Evolutionary conservation across 306 rosid species (phyloP).

Genomic region (Abrus pulchellus): DNA sequence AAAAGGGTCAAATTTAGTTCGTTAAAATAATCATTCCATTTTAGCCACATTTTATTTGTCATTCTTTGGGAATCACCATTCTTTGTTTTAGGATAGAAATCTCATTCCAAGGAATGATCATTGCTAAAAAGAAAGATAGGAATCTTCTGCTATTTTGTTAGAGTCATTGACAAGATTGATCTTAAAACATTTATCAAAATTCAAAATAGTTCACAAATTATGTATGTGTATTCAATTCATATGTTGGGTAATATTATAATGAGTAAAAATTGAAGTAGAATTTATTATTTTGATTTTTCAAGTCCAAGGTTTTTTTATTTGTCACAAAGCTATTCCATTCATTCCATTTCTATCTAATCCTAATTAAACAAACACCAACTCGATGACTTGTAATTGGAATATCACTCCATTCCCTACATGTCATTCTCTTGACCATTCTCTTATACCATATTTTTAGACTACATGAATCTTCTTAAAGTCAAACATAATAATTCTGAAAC

Average conservation of each 20-base stretch:
- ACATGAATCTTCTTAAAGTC: neutral
- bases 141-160: neutral
- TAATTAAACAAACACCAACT: neutral
- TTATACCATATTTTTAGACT: neutral
- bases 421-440: neutral
- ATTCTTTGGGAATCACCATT: conserved; percentile 6
- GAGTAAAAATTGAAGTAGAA: neutral
- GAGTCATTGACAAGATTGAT: conserved; percentile 15
- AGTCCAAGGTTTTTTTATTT: neutral
- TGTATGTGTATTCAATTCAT: too few species aligned
- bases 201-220: neutral
- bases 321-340: conserved; percentile 18
- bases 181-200: neutral
- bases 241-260: neutral
- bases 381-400: neutral
- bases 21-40: neutral
- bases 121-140: neutral
- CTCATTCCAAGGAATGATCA: conserved; percentile 27
- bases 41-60: neutral
- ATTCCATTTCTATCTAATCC: conserved; percentile 1
- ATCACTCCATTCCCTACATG: neutral
- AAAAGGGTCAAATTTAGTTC: conserved; percentile 18
- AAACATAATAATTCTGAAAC: neutral
- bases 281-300: neutral
- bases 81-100: conserved; percentile 10